Conservation (phyloP, 2,329 filamentous ascomycete genomes). For the Colletotrichum paranaense region DNA sequence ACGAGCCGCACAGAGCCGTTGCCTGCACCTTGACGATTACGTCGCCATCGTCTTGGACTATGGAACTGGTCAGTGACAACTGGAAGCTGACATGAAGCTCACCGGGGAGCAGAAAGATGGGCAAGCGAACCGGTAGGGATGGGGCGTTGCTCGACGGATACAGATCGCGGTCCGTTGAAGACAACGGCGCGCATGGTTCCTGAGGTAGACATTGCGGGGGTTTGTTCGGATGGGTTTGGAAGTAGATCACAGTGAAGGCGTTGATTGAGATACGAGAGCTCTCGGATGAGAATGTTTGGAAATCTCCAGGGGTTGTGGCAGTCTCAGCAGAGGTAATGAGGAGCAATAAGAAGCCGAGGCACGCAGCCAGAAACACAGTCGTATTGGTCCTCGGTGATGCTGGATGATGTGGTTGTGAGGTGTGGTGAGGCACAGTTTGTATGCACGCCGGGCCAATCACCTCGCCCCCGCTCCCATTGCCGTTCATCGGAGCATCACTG, state of each 20-base stretch:
- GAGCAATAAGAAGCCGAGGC: not conserved
- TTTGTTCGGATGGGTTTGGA: not conserved
- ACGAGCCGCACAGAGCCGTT: slow-evolving; percentile 91
- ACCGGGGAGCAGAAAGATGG: not conserved
- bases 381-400: not conserved
- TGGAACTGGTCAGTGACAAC: not conserved
- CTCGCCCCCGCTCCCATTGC: slow-evolving; percentile 11
- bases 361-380: not conserved
- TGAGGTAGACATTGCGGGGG: slow-evolving; percentile 18
- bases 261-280: not conserved
- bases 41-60: slow-evolving; percentile 76
- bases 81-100: not conserved
- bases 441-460: not conserved
- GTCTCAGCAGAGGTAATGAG: not conserved
- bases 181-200: slow-evolving; percentile 87
- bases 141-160: slow-evolving; percentile 83
- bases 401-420: not conserved
- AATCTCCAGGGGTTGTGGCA: not conserved
- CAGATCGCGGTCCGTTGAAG: slow-evolving; percentile 81
- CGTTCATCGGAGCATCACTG: slow-evolving; percentile 8
- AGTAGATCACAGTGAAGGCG: not conserved
- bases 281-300: not conserved
- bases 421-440: not conserved
- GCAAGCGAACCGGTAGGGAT: slow-evolving; percentile 70
- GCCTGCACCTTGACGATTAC: slow-evolving; percentile 86